Evolutionary conservation across 176 grass and related monocot species (phyloP).

Genomic region (Carex cristatella): DNA sequence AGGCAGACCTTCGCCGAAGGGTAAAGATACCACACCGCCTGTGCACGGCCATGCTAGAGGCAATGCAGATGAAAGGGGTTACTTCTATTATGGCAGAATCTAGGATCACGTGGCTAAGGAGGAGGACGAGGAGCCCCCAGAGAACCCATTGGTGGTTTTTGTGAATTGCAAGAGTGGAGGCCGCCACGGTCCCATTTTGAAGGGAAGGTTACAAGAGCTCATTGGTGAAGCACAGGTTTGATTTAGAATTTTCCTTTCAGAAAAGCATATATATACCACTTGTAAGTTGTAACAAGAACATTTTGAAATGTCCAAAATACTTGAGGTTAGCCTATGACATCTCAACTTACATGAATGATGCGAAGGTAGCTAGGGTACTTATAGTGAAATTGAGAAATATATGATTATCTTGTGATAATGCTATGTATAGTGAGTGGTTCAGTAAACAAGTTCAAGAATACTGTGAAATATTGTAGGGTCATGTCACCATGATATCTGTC

Average conservation of each 20-base stretch:
- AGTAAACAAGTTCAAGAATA: background rate
- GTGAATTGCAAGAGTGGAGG: slow-evolving; percentile 90
- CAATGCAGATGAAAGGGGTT: slow-evolving; percentile 29
- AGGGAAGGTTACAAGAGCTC: slow-evolving; percentile 70
- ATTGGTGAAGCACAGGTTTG: slow-evolving; percentile 76
- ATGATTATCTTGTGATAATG: background rate
- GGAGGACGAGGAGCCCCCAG: slow-evolving; percentile 48
- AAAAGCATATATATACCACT: background rate
- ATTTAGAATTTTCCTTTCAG: background rate
- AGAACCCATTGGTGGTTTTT: slow-evolving; percentile 69
- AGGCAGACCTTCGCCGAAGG: slow-evolving; percentile 51
- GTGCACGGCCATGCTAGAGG: slow-evolving; percentile 43
- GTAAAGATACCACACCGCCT: slow-evolving; percentile 47
- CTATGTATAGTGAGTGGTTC: background rate
- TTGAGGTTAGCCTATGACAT: background rate
- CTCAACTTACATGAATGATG: no score
- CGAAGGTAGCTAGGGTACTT: background rate
- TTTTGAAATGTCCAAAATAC: background rate
- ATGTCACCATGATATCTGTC: background rate
- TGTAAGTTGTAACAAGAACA: background rate
- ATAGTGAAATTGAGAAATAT: background rate
- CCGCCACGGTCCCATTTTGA: slow-evolving; percentile 71
- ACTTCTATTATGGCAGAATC: background rate
- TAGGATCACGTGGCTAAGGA: background rate
- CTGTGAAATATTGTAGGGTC: background rate